Evolutionary conservation across 345 rosid species (phyloP).

Genomic region (Mangifera indica): DNA sequence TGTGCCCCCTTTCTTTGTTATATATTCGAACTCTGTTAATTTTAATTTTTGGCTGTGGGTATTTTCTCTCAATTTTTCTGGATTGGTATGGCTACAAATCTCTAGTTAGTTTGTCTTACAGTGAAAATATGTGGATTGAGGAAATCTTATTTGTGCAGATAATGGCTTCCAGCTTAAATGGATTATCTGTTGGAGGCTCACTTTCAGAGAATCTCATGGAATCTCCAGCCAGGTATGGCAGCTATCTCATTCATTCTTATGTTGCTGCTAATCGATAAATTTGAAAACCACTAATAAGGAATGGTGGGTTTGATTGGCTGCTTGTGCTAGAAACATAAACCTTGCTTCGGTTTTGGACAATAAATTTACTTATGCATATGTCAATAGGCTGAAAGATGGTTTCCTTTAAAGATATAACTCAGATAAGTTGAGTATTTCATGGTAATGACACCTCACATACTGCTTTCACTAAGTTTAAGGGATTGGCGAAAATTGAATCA

Average conservation of each 20-base stretch:
- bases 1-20: background rate
- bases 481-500: background rate
- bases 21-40: background rate
- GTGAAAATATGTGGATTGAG: background rate
- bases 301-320: background rate
- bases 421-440: background rate
- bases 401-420: background rate
- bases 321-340: background rate
- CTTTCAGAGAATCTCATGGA: slow-evolving; percentile 79
- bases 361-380: background rate
- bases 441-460: background rate
- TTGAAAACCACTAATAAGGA: no score
- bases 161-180: slow-evolving; percentile 96
- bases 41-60: background rate
- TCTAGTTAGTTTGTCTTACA: background rate
- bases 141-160: slow-evolving; percentile 43
- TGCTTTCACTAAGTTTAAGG: background rate
- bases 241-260: slow-evolving; percentile 41
- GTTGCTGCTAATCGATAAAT: background rate
- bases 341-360: background rate
- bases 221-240: slow-evolving; percentile 70
- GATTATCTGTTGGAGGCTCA: slow-evolving; percentile 86
- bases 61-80: background rate
- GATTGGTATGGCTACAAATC: background rate
- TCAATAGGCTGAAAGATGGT: background rate